Conservation (phyloP, 805 yeast genomes). For the Candida schatavii region DNA sequence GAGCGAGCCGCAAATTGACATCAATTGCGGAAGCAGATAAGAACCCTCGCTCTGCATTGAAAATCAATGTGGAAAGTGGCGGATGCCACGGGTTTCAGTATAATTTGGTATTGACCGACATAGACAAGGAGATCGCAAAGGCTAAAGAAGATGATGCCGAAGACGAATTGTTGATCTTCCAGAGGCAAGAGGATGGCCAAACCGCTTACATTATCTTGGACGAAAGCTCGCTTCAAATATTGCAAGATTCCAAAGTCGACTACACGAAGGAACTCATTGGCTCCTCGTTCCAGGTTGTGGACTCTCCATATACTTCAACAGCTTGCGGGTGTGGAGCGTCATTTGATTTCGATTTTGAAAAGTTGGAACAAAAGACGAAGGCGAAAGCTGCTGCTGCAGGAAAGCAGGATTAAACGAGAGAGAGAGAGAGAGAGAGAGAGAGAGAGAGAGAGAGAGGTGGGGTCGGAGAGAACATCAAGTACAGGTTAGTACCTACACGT, state of each 20-base stretch:
- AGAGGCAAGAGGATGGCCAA: slow-evolving; percentile 46
- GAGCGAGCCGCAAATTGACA: slow-evolving; percentile 53
- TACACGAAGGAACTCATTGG: slow-evolving; percentile 93
- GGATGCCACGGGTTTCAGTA: slow-evolving; percentile 99
- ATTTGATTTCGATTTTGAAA: slow-evolving; percentile 47
- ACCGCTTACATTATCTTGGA: slow-evolving; percentile 72
- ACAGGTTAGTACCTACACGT: too few species aligned
- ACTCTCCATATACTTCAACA: slow-evolving; percentile 76
- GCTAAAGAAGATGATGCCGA: slow-evolving; percentile 29
- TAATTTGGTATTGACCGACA: slow-evolving; percentile 58
- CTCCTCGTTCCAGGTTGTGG: slow-evolving; percentile 86
- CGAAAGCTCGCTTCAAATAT: slow-evolving; percentile 71
- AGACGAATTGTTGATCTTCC: slow-evolving; percentile 51
- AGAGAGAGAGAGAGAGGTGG: background rate
- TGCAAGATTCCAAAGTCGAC: slow-evolving; percentile 83
- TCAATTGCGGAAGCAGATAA: slow-evolving; percentile 50
- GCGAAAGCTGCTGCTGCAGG: slow-evolving; percentile 6
- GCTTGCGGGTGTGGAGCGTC: slow-evolving; percentile 48
- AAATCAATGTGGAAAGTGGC: slow-evolving; percentile 85
- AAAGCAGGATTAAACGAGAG: background rate
- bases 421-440: slow-evolving; percentile 1
- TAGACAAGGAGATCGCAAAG: slow-evolving; percentile 27
- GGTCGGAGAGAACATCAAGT: too few species aligned
- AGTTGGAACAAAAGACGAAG: slow-evolving; percentile 25
- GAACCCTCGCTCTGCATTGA: slow-evolving; percentile 60